A percentile compares a stretch with the other conserved stretches of the same genome.
Evolutionary conservation across 305 asterid species (phyloP).

Genomic region (Nicotiana rustica): DNA sequence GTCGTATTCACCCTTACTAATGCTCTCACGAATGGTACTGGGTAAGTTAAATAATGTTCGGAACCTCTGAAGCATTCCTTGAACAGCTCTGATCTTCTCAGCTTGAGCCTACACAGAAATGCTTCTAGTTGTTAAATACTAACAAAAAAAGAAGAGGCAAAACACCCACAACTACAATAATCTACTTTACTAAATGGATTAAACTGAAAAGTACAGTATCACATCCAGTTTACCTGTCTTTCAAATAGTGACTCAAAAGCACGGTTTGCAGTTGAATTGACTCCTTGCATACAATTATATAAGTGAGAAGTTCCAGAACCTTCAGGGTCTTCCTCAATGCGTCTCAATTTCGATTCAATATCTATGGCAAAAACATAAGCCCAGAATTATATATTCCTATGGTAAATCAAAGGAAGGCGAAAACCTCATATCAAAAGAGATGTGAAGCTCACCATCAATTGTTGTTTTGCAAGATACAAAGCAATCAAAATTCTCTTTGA

Average conservation of each 20-base stretch:
- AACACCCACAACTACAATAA: slow-evolving; percentile 14
- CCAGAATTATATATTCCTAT: slow-evolving; percentile 35
- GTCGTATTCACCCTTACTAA: slow-evolving; percentile 97
- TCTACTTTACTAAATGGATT: slow-evolving; percentile 16
- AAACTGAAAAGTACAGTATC: slow-evolving; percentile 36
- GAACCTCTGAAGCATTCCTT: slow-evolving; percentile 99
- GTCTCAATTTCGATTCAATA: slow-evolving; percentile 93
- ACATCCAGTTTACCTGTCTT: slow-evolving; percentile 80
- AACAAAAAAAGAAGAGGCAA: slow-evolving; percentile 17
- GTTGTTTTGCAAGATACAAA: slow-evolving; percentile 99
- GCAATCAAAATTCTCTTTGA: slow-evolving; percentile 98
- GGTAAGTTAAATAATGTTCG: slow-evolving; percentile 97
- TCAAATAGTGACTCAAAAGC: slow-evolving; percentile 97
- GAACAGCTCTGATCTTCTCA: slow-evolving; percentile 97
- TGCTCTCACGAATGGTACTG: slow-evolving; percentile 93
- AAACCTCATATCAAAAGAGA: slow-evolving; percentile 25
- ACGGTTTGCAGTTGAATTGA: slow-evolving; percentile 79
- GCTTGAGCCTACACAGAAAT: slow-evolving; percentile 78
- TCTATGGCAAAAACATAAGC: slow-evolving; percentile 55
- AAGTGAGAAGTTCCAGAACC: slow-evolving; percentile 94
- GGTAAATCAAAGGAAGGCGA: not conserved
- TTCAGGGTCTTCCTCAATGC: slow-evolving; percentile 98
- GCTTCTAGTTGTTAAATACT: slow-evolving; percentile 31
- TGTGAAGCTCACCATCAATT: slow-evolving; percentile 81
- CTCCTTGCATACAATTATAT: slow-evolving; percentile 82